Conservation (phyloP, 2,329 filamentous ascomycete genomes). For the Fusarium kyushuense region DNA sequence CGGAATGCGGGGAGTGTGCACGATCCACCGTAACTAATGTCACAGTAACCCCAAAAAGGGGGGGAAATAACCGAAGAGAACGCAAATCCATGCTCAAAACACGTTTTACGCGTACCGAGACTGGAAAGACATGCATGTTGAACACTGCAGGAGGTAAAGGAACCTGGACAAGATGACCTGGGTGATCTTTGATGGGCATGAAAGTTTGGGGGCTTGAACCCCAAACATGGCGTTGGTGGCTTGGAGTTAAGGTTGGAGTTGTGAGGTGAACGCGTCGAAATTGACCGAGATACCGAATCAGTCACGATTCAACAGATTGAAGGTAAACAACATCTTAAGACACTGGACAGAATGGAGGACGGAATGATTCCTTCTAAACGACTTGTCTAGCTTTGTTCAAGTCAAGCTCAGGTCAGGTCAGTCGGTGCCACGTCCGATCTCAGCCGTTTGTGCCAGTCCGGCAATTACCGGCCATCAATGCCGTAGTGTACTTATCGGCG, state of each 20-base stretch:
- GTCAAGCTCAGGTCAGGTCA: too few relatives aligned
- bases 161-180: neutral
- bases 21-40: neutral
- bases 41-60: slow-evolving; percentile 7
- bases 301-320: neutral
- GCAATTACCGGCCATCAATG: slow-evolving; percentile 4
- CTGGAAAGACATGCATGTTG: neutral
- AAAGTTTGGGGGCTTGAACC: slow-evolving; percentile 24
- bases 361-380: neutral
- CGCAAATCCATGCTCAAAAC: neutral
- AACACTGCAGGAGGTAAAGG: neutral
- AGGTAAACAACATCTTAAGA: fast-evolving
- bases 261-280: neutral
- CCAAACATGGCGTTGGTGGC: slow-evolving; percentile 12
- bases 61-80: neutral
- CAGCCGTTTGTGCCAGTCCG: neutral
- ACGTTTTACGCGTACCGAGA: neutral
- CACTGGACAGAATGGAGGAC: neutral
- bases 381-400: neutral
- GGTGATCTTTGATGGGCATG: neutral
- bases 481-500: neutral
- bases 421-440: neutral
- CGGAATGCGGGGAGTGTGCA: slow-evolving; percentile 2
- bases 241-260: slow-evolving; percentile 11
- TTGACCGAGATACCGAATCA: slow-evolving; percentile 22